These are phyloP conservation scores for Penicilliopsis zonata DNA, from an alignment of 495 filamentous ascomycete genomes.

Conservation along the genomic window DNA sequence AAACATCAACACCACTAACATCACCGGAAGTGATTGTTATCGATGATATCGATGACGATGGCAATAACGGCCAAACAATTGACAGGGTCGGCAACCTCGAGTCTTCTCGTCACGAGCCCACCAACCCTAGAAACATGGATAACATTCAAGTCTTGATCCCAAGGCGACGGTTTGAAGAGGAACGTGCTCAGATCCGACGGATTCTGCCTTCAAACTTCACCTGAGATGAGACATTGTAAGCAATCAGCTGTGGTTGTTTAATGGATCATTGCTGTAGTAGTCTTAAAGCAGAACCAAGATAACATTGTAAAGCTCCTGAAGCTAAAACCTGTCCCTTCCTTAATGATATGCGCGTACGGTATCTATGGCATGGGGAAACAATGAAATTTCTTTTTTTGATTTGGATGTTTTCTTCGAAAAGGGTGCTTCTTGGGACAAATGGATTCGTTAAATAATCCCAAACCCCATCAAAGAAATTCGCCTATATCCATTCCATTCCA, in stretches of 20 bases:
- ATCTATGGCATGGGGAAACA: slow-evolving; percentile 21
- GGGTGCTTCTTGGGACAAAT: slow-evolving; percentile 34
- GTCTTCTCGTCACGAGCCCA: background rate
- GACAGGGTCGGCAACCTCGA: no score
- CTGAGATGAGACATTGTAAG: no score
- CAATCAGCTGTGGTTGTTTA: no score
- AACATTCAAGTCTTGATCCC: background rate
- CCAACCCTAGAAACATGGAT: background rate
- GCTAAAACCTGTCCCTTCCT: background rate
- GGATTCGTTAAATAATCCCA: slow-evolving; percentile 36
- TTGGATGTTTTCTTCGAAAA: slow-evolving; percentile 35
- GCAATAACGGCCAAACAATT: no score
- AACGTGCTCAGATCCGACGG: background rate
- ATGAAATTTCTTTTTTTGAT: slow-evolving; percentile 36
- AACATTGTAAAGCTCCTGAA: background rate
- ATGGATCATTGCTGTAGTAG: no score
- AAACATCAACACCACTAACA: no score
- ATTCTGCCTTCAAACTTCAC: background rate
- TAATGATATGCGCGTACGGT: slow-evolving; percentile 12
- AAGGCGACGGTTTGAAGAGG: background rate
- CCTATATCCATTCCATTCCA: slow-evolving; percentile 31
- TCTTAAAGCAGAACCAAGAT: no score
- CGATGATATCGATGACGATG: background rate
- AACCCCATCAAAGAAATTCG: slow-evolving; percentile 28
- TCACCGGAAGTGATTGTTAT: background rate